Evolutionary conservation across 805 yeast species (phyloP), one percentile per base, ranked within the genome.

Genomic region (Metahyphopichia silvanorum): DNA sequence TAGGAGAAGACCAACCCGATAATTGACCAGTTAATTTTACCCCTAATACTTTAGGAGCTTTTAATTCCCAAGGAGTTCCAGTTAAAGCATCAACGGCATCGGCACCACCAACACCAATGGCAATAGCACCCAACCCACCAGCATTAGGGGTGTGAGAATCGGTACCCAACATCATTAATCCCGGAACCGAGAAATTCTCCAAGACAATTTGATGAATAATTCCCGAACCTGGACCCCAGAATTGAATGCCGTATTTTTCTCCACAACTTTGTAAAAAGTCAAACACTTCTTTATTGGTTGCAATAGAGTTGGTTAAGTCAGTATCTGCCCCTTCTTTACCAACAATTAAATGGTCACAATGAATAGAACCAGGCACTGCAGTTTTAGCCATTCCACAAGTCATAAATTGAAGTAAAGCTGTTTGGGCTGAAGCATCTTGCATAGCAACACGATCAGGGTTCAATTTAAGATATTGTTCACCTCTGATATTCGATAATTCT

Each of bases 361-460:
- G 98, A 43, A 93, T 91, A 5, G 96, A 86, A 13, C 86, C 91
- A 22, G 98, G 98, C 6, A 94, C 95, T 5, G 85, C 84, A 13
- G 96, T 91, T 22, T 77, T 62, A 31, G 83, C 70, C 77, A 91
- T 77, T 22, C 95, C 95, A 44, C 96, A 91, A 33, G 97, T 87
- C 96, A 93, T 93, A 69, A 93, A 93, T 67, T 93, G 98, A 49
- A 93, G 71, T 47, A 93, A 71, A n/a, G 98, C 98, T 86, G 91
- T 93, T 67, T 93, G 98, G 13, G 98, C 98, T 20, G 96, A 86
- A n/a, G 98, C 98, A 72, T 93, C 98, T 71, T 93, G 98, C 95
- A 94, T 91, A 17, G 98, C 98, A 29, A 93, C 98, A 60, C 98
- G 79, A 59, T 93, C 98, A 16, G 98, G 98, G 58, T 85, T 79